Conservation (phyloP, 495 filamentous ascomycete genomes). For the Cercophora scortea region DNA sequence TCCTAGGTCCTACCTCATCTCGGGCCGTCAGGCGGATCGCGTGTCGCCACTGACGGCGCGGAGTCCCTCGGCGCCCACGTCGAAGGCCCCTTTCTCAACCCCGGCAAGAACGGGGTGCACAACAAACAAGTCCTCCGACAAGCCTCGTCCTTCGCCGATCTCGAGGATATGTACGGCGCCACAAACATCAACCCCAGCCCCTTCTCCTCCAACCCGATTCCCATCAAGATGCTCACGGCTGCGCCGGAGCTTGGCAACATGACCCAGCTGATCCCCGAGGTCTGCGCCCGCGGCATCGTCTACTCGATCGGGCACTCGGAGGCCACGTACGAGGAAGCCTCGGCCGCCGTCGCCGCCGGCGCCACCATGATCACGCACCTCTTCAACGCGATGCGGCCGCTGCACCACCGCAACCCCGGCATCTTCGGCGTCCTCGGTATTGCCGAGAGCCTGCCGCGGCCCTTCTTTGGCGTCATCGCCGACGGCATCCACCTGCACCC, state of each 20-base stretch:
- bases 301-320: slow-evolving; percentile 78
- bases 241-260: slow-evolving; percentile 69
- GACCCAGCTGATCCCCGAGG: slow-evolving; percentile 49
- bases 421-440: slow-evolving; percentile 66
- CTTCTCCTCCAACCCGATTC: slow-evolving; percentile 11
- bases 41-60: slow-evolving; percentile 53
- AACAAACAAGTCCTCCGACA: slow-evolving; percentile 54
- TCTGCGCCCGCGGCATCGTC: slow-evolving; percentile 54
- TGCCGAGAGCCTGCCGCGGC: slow-evolving; percentile 36
- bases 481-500: slow-evolving; percentile 64
- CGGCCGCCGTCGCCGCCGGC: slow-evolving; percentile 55
- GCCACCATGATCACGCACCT: slow-evolving; percentile 83
- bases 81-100: slow-evolving; percentile 76
- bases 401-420: slow-evolving; percentile 79
- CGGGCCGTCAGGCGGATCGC: slow-evolving; percentile 51
- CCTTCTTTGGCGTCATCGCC: slow-evolving; percentile 58
- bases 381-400: slow-evolving; percentile 83
- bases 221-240: slow-evolving; percentile 70
- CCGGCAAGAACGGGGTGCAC: slow-evolving; percentile 65
- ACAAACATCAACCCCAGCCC: slow-evolving; percentile 43
- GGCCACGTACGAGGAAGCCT: slow-evolving; percentile 67
- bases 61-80: slow-evolving; percentile 79
- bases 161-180: slow-evolving; percentile 62
- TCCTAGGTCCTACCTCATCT: slow-evolving; percentile 60
- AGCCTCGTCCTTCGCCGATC: slow-evolving; percentile 45